Percentiles rank a stretch among this genome's conserved stretches.
Conservation (phyloP, 23 red algal genomes). For the Chondrus crispus region DNA sequence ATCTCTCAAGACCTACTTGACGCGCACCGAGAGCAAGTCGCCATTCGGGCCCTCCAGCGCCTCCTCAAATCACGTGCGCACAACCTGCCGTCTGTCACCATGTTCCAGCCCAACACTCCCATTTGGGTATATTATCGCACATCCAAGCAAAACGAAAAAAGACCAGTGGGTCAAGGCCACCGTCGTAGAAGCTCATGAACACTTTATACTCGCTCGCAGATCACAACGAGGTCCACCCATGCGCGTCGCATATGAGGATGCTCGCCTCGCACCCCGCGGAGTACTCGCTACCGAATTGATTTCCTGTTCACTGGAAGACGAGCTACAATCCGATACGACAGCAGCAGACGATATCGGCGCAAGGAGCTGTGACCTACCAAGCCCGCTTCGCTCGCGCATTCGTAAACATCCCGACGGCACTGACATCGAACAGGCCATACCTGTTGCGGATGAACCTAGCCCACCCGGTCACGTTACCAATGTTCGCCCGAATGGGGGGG, state of each 20-base stretch:
- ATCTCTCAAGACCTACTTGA: background rate
- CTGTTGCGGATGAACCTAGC: too few species aligned
- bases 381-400: too few species aligned
- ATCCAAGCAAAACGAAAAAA: background rate
- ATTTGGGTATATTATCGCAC: background rate
- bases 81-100: background rate
- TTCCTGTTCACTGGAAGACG: constrained; percentile 33
- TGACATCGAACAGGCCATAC: too few species aligned
- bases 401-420: too few species aligned
- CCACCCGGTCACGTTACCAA: too few species aligned
- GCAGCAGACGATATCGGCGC: too few species aligned
- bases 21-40: background rate
- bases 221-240: constrained; percentile 1
- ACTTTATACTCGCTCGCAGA: background rate
- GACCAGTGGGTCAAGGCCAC: background rate
- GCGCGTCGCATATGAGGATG: constrained; percentile 7
- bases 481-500: too few species aligned
- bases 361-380: too few species aligned
- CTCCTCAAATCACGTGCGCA: background rate
- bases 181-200: background rate
- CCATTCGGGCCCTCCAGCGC: background rate
- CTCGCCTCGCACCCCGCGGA: background rate
- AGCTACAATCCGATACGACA: too few species aligned
- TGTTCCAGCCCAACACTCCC: background rate
- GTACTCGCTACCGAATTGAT: background rate